Conservation (phyloP, 108 stramenopile species). For the Cylindrotheca closterium region DNA sequence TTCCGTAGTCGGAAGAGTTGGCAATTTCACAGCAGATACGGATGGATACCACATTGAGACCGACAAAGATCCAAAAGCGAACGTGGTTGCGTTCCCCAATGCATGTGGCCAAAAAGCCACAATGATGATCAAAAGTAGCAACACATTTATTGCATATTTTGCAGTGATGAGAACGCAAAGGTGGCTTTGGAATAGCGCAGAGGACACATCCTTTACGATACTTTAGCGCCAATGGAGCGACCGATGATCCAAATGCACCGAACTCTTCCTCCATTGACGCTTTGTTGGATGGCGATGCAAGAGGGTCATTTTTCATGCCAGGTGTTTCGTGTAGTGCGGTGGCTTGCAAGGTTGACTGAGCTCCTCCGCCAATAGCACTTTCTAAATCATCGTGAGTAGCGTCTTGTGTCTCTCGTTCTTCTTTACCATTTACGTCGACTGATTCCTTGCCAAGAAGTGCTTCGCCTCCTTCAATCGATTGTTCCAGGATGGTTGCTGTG, state of each 20-base stretch:
- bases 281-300: too few relatives aligned
- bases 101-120: constrained; percentile 75
- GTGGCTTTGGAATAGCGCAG: constrained; percentile 53
- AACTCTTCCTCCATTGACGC: background rate
- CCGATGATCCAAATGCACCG: background rate
- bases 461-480: background rate
- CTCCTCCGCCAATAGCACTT: background rate
- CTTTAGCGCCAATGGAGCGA: background rate
- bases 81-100: constrained; percentile 91
- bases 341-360: background rate
- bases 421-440: background rate
- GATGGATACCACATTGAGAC: constrained; percentile 47
- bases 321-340: background rate
- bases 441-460: background rate
- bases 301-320: background rate
- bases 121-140: constrained; percentile 92
- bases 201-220: constrained; percentile 43
- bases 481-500: background rate
- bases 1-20: constrained; percentile 15
- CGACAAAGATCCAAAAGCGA: constrained; percentile 81
- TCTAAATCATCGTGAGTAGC: background rate
- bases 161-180: constrained; percentile 88
- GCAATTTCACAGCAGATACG: constrained; percentile 36
- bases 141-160: constrained; percentile 70
- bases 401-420: background rate